Conservation (phyloP, 495 filamentous ascomycete species). For the Astrothelium subdiscretum region DNA sequence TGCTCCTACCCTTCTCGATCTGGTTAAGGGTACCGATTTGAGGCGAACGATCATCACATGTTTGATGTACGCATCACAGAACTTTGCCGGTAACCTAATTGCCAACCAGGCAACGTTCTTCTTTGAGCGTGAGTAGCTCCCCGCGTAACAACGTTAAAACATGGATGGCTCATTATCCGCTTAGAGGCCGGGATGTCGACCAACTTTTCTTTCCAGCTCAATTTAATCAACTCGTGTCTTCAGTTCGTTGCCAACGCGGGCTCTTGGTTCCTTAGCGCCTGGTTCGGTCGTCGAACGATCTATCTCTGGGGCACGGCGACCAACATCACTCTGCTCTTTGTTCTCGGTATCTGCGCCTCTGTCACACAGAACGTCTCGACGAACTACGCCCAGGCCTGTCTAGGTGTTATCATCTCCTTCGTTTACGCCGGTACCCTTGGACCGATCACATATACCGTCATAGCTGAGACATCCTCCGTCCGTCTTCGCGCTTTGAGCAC, state of each 20-base stretch:
- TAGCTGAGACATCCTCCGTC: constrained; percentile 30
- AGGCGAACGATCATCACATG: constrained; percentile 45
- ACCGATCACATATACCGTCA: constrained; percentile 29
- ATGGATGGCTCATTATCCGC: constrained; percentile 6
- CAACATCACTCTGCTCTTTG: constrained; percentile 43
- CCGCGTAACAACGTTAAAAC: constrained; percentile 6
- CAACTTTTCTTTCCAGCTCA: constrained; percentile 18
- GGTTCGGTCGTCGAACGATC: constrained; percentile 37
- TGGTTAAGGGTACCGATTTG: constrained; percentile 41
- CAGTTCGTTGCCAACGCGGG: constrained; percentile 37
- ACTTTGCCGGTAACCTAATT: constrained; percentile 29
- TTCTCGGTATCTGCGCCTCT: constrained; percentile 32
- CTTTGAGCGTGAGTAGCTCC: constrained; percentile 18
- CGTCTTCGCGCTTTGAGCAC: constrained; percentile 31
- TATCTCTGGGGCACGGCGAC: constrained; percentile 46
- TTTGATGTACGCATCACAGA: constrained; percentile 30
- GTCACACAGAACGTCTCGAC: constrained; percentile 18
- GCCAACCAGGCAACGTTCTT: constrained; percentile 26
- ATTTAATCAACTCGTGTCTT: constrained; percentile 37
- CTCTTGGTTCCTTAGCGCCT: constrained; percentile 38
- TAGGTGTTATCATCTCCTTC: constrained; percentile 34
- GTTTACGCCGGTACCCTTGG: constrained; percentile 33
- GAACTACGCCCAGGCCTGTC: constrained; percentile 23
- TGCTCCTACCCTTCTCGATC: constrained; percentile 44
- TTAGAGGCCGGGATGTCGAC: constrained; percentile 16